Evolutionary conservation across 73 alveolate genomes (phyloP), one percentile per base, ranked within the genome.

Genomic region (Paraurostyla sp.): DNA sequence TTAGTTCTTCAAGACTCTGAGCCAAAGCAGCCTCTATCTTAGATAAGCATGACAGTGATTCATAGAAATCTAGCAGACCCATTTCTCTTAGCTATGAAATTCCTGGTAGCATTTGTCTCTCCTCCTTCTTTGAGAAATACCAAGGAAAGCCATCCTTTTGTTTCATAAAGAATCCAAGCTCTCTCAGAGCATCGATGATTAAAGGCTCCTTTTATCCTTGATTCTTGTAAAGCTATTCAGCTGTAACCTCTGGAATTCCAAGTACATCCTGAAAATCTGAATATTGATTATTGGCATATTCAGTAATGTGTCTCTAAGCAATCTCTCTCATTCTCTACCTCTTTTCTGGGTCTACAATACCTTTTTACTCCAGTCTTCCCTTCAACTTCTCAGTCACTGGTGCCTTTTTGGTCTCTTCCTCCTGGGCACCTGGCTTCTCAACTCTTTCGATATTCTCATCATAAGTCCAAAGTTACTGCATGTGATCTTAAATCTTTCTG

Each of bases 221-320:
- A 25, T 52, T 81, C 40, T 75, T 58, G 75, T 82, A 90, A 20
- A 90, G 80, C 40, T 90, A 80, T 63, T 90, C 95, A 15, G 95
- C 95, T 38, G 95, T 90, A 49, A 91, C 80, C 40, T 91, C 96
- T 35, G 96, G 93, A 0, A 91, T 71, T 2, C 96, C 96, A 0
- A 91, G 88, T 41, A 91, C 93, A 25, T 91, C 92, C 18, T 86
- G 63, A 76, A 91, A 91, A 56, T 91, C 96, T 51, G 38, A 65
- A 71, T 91, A 89, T 59, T 84, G 58, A 78, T 84, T 84, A 69
- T 91, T 58, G 7, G 93, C 88, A 59, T 42, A 91, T 56, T 91
- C 96, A 16, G 96, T 91, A 46, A 91, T 71, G 45, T 91, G 96
- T 63, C 96, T 75, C 46, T 91, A 51, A 27, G 92, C 80, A 18